Evolutionary conservation across 192 early-diverging fungal genomes (phyloP), one percentile per base, ranked within the genome.

Genomic region (Chytriomyces sp.): DNA sequence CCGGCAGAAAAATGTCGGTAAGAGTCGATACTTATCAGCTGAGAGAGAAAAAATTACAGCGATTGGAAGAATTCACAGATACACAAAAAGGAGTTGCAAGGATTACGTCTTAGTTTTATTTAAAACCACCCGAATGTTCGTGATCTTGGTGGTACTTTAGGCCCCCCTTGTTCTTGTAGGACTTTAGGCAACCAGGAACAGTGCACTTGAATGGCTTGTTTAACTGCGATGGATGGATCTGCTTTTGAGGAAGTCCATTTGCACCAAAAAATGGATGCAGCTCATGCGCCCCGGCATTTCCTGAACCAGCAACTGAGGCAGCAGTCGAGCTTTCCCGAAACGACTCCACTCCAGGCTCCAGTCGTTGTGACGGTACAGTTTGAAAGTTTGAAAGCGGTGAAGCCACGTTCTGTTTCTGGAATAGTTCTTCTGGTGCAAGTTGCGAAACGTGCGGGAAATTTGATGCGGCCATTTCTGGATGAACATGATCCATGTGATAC

Each of bases 131-230:
- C 3, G 75, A 11, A 78, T 95, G 94, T 18, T 91, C 90, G 80
- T 95, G 94, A 79, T 95, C 93, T 71, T 93, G 85, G 77, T 96
- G 95, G 81, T 96, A 96, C 85, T 95, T 95, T 77, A 95, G 86
- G 16, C 95, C 95, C 68, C 94, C 94, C 75, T 94, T 81, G 82
- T 96, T 96, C 88, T 96, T 95, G 90, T 96, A 96, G 47, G 90
- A 86, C 82, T 96, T 96, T 76, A 92, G 91, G 84, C 95, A 96
- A 49, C 94, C 92, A 46, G 90, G 82, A 63, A 93, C 92, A 11
- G 89, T 87, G 78, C 95, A 96, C 67, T 86, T 64, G 76, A 71
- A 81, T 10, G 48, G 79, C 77, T 63, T 72, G 28, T 76, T 73
- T 44, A 73, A 73, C 71, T 73, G 71, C 50, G 59, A 62, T 16